Evolutionary conservation across 2,329 filamentous ascomycete species (phyloP), one percentile per base, ranked within the genome.

Genomic region (Aplosporella prunicola): DNA sequence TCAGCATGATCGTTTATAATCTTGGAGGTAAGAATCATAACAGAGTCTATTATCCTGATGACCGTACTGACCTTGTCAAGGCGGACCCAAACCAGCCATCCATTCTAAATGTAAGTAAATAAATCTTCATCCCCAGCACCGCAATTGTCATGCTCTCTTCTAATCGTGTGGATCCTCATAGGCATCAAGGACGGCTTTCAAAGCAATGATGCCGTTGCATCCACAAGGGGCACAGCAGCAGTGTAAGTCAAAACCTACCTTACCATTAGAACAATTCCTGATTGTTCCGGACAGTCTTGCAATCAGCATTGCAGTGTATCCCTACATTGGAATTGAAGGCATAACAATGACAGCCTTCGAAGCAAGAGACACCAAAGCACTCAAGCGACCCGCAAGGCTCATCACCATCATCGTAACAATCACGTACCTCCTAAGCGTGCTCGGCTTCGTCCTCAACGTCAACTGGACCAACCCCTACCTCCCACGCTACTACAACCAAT

Each of bases 331-430:
- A 0, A 47, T 61, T 8, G 57, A 61, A 28, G 50, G 57, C 3
- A 47, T 56, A 1, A 51, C 57, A 1, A 51, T 55, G 4, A 57
- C 53, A 7, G 57, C 57, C 2, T 45, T 59, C 9, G 57, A 61
- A 43, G 57, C 55, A n/a, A 43, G 44, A 18, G 40, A 47, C 13
- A 45, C 47, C 9, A 30, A 23, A 23, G 35, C 20, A 20, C 48
- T 10, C 35, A 51, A 49, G 31, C 51, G 50, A 14, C 52, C 55
- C 0, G 50, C 54, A 4, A 52, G 48, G n/a, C 51, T 45, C 32
- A 58, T 56, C 3, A 50, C 51, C 15, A 50, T 51, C 33, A 39
- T 56, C 14, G 48, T 46, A 4, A 44, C 46, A 7, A 27, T 47
- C 11, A 43, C 48, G 13, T 60, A 59, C 32, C 45, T 51, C 9